Percentiles rank a stretch among this genome's conserved stretches.
Evolutionary conservation across 2,329 filamentous ascomycete genomes (phyloP).

Genomic region (Pseudopyricularia cyperi): DNA sequence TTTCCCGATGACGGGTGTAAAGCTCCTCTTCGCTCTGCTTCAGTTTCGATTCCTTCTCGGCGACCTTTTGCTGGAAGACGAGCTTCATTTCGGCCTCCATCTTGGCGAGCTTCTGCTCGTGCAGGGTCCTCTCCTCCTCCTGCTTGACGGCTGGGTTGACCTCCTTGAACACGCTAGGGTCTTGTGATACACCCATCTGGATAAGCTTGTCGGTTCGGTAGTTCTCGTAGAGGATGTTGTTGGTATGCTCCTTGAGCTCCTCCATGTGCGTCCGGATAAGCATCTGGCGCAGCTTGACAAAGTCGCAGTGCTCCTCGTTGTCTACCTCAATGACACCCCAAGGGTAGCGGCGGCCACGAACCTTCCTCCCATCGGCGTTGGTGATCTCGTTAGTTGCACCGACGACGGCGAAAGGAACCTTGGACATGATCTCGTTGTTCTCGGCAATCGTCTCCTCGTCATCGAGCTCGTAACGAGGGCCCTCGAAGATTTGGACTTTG

Average conservation of each 20-base stretch:
- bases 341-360: conserved; percentile 89
- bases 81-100: conserved; percentile 99
- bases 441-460: conserved; percentile 99
- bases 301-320: conserved; percentile 99
- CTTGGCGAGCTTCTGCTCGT: conserved; percentile 99
- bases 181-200: conserved; percentile 95
- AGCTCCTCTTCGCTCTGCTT: conserved; percentile 99
- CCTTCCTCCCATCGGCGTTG: conserved; percentile 83
- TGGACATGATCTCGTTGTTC: conserved; percentile 99
- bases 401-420: conserved; percentile 96
- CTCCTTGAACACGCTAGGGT: conserved; percentile 99
- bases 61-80: conserved; percentile 99
- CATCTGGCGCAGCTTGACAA: conserved; percentile 99
- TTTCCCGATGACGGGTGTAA: conserved; percentile 94
- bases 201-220: conserved; percentile 99
- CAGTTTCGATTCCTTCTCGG: conserved; percentile 98
- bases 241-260: conserved; percentile 99
- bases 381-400: conserved; percentile 92
- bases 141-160: conserved; percentile 99
- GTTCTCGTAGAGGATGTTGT: conserved; percentile 98
- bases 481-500: conserved; percentile 97
- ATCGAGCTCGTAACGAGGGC: conserved; percentile 94
- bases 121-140: conserved; percentile 92
- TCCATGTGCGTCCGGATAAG: conserved; percentile 99
- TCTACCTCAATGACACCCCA: conserved; percentile 99